A percentile compares a stretch with the other conserved stretches of the same genome.
Evolutionary conservation across 2,329 filamentous ascomycete species (phyloP).

Genomic region (Phyllosticta ampelicida): DNA sequence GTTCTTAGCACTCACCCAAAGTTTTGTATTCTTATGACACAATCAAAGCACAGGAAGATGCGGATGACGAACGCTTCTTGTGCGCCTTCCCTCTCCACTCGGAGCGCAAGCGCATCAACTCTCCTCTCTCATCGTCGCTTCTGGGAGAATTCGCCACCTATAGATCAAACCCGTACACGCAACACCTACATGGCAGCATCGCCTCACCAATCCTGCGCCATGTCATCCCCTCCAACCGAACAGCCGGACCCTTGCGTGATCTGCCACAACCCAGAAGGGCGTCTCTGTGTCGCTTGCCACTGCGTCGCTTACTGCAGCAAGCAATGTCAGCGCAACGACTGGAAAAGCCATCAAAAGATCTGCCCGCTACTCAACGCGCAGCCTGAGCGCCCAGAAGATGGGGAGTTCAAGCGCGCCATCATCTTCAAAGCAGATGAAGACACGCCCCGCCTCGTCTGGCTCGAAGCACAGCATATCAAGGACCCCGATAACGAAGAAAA

Average conservation of each 20-base stretch:
- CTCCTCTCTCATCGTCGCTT: too few species aligned
- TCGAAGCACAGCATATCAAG: background rate
- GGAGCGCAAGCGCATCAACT: too few species aligned
- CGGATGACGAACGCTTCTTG: too few species aligned
- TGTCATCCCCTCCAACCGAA: background rate
- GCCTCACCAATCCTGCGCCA: background rate
- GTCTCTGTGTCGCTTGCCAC: slow-evolving; percentile 39
- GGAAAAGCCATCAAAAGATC: slow-evolving; percentile 16
- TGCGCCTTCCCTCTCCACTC: too few species aligned
- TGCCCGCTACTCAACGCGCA: background rate
- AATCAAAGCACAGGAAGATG: too few species aligned
- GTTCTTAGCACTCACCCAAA: too few species aligned
- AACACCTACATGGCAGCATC: background rate
- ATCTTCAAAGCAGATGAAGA: background rate
- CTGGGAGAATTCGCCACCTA: background rate
- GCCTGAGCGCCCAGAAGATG: background rate
- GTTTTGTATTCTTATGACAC: too few species aligned
- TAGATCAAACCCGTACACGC: background rate
- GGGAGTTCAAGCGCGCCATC: background rate
- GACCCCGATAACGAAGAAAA: background rate
- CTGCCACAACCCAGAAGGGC: slow-evolving; percentile 18
- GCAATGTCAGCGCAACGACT: slow-evolving; percentile 42
- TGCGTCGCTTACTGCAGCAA: slow-evolving; percentile 39
- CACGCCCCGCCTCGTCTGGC: background rate
- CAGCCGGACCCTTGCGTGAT: slow-evolving; percentile 11